Evolutionary conservation across 1,284 basidiomycete species (phyloP).

Genomic region (Cryptococcus sp.): DNA sequence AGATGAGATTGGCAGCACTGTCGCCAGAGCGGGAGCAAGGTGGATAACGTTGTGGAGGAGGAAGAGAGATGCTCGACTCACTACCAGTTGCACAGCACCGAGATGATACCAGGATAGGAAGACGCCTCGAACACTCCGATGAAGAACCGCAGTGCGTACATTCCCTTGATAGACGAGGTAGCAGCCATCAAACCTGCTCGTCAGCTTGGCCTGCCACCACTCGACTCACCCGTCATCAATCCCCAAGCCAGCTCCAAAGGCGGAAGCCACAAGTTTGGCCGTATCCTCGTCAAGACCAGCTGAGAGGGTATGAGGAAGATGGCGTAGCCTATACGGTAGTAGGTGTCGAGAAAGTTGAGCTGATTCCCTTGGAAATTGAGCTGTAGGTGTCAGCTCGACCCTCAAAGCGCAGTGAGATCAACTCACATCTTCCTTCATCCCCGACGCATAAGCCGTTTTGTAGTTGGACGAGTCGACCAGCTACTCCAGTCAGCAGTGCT

Average conservation of each 20-base stretch:
- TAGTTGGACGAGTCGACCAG: conserved; percentile 13
- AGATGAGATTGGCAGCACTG: too few species aligned
- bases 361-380: conserved; percentile 11
- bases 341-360: conserved; percentile 19
- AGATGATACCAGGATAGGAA: conserved; percentile 21
- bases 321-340: conserved; percentile 36
- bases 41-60: too few species aligned
- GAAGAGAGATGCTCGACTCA: too few species aligned
- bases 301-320: conserved; percentile 26
- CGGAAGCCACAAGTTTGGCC: conserved; percentile 23
- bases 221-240: conserved; percentile 8
- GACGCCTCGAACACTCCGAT: conserved; percentile 33
- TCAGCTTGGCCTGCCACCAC: conserved; percentile 1
- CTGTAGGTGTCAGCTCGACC: not conserved
- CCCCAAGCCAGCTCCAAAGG: conserved; percentile 31
- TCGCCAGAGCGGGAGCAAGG: too few species aligned
- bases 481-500: not conserved
- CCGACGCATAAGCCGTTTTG: conserved; percentile 55
- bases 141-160: conserved; percentile 35
- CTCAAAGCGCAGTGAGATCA: not conserved
- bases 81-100: conserved; percentile 21
- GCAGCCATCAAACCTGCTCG: conserved; percentile 23
- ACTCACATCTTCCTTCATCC: conserved; percentile 64
- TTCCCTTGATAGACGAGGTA: conserved; percentile 10
- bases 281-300: conserved; percentile 31